Base-by-base conservation (phyloP, 345 rosid species). In the Acer saccharum region DNA sequence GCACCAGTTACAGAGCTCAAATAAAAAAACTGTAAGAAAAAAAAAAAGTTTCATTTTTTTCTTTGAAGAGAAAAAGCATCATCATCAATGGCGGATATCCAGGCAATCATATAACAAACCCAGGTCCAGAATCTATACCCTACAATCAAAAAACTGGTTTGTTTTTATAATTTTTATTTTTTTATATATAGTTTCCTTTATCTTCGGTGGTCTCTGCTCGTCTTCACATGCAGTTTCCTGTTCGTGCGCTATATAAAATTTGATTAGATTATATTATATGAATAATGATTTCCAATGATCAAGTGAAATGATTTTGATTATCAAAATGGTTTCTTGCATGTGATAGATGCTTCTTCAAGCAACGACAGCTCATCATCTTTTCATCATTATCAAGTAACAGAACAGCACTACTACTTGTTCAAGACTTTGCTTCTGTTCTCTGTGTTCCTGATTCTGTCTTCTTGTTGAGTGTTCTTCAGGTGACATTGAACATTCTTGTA, bases 141-240 rank as follows among this genome's bases (percentile, higher is more conserved):
- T 32, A 65, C 65, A 21, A 2, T 21, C 0, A 20, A 21, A 10
- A 21, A 23, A 0, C 21, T 2, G 10, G 27, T 25, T 25, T 25
- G 27, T 25, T 25, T 25, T 25, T 25, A 29, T 29, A 29, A 43
- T 18, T 13, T n/a, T 2, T 23, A 23, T n/a, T 2, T 43, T 43
- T 14, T 13, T 62, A 35, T 35, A 35, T 46, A 43, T 43, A 43
- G 46, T 25, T 5, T 17, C 73, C 69, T 29, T 69, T 44, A 65
- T 60, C 79, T 75, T 65, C 65, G 74, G 10, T 79, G 41, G 46
- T 70, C 76, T 68, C 70, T 46, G 32, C 73, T 55, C 74, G 87
- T 74, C 81, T 77, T 73, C 87, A 81, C 86, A 79, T 89, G 91
- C 83, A n/a, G 32, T 63, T 77, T 69, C 84, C 89, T 76, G 64